Base-by-base conservation (phyloP, 148 eudicot species). In the Amaranthus cruentus region DNA sequence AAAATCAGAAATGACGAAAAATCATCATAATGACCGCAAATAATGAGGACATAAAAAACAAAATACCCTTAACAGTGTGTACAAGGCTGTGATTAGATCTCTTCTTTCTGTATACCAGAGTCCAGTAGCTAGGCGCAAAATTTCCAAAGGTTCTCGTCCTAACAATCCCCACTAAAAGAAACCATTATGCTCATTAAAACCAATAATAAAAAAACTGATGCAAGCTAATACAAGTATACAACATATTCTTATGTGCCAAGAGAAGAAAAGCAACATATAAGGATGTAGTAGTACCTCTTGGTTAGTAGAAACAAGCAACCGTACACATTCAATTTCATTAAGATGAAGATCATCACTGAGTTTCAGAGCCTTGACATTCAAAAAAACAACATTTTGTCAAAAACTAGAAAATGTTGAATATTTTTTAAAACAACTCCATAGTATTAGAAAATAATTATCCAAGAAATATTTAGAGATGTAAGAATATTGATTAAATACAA, bases 31-130 rank as follows among this genome's bases (percentile, higher is more conserved):
- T 13, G 38, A 28, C 13, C 15, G 4, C 1, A 18, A 56, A 2
- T 18, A 69, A 44, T 54, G 21, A 53, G 44, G 9, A 28, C 38
- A 6, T 47, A 66, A 50, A 69, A 46, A 54, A 62, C 73, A 44
- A 13, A 55, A 69, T 92, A 96, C 99, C 91, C 99, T 81, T 10
- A 96, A 78, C 47, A 92, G 83, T 18, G 93, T 87, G 84, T 88
- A 89, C 62, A 95, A 76, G 46, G 96, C 91, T 69, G 97, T 90
- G 55, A 95, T 84, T 66, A 90, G 74, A 73, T 95, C 99, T 85
- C 99, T 92, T 82, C 97, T 90, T 83, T 89, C 97, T 13, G 97
- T 90, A 80, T 95, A 95, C 99, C 97, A 95, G 52, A 95, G 97
- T 69, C 99, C 97, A 12, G 88, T 84, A 12, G 94, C 85, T 74